Conservation (phyloP, 805 yeast species). For the Ogataea pilisensis region DNA sequence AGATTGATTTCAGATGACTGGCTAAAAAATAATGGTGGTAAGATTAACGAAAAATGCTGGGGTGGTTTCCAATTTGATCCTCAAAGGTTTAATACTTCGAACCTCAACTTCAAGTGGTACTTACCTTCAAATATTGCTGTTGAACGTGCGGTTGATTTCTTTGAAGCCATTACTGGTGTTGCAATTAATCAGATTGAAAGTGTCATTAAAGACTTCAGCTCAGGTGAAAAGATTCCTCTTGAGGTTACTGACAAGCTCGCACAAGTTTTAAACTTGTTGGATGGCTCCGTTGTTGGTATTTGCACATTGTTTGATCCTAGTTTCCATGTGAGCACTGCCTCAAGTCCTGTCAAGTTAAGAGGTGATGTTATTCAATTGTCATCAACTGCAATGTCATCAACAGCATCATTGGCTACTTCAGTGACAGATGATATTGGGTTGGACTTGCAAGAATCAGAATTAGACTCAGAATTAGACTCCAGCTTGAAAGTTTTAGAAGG, state of each 20-base stretch:
- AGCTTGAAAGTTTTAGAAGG: constrained; percentile 1
- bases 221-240: constrained; percentile 23
- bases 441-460: not conserved
- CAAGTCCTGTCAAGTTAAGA: constrained; percentile 15
- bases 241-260: constrained; percentile 22
- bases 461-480: not conserved
- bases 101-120: constrained; percentile 69
- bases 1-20: constrained; percentile 49
- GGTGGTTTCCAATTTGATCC: constrained; percentile 66
- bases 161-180: constrained; percentile 43
- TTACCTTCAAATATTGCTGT: constrained; percentile 56
- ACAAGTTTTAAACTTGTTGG: constrained; percentile 22
- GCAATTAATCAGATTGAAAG: constrained; percentile 50
- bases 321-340: constrained; percentile 30
- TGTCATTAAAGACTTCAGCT: constrained; percentile 48
- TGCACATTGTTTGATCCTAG: constrained; percentile 73
- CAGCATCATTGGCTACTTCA: constrained; percentile 16
- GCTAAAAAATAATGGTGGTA: constrained; percentile 31
- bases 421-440: not conserved
- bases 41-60: constrained; percentile 55
- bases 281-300: constrained; percentile 53
- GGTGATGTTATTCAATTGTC: not conserved
- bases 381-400: constrained; percentile 17
- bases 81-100: constrained; percentile 43
- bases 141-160: constrained; percentile 55